Percentiles rank a stretch among this genome's conserved stretches.
These are phyloP conservation scores for Trichosanthes truncata DNA, from an alignment of 306 rosid species.

Conservation along the genomic window DNA sequence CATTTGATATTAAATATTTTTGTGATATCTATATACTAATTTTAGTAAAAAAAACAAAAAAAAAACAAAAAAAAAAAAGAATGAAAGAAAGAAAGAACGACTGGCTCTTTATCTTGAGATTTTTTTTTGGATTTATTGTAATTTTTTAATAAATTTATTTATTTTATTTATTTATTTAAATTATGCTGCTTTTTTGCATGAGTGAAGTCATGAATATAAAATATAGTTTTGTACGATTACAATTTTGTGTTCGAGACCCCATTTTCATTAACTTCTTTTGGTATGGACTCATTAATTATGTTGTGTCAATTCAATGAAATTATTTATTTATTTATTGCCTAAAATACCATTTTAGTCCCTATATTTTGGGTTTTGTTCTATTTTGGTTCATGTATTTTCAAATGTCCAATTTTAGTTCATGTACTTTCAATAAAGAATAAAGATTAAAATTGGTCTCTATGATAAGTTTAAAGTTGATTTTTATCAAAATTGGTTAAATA, in stretches of 20 bases:
- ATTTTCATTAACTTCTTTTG: neutral
- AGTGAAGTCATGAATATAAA: neutral
- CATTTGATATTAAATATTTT: neutral
- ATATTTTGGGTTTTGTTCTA: no score
- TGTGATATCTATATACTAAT: neutral
- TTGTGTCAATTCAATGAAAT: neutral
- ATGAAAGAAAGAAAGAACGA: no score
- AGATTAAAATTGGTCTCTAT: no score
- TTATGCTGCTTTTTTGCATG: neutral
- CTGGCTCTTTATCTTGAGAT: neutral
- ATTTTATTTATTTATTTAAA: neutral
- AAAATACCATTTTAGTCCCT: no score
- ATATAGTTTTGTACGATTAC: neutral
- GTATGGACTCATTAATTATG: slow-evolving; percentile 10
- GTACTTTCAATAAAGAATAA: no score
- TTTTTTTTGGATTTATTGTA: neutral
- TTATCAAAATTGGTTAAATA: no score
- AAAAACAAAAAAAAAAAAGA: neutral
- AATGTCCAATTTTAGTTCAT: no score
- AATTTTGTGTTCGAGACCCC: slow-evolving; percentile 1
- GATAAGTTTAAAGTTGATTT: no score
- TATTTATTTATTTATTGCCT: neutral
- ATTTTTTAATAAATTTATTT: neutral
- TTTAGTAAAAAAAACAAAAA: no score
- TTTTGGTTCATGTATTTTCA: no score